Conservation (phyloP, 306 rosid species). For the Quercus engelmannii region DNA sequence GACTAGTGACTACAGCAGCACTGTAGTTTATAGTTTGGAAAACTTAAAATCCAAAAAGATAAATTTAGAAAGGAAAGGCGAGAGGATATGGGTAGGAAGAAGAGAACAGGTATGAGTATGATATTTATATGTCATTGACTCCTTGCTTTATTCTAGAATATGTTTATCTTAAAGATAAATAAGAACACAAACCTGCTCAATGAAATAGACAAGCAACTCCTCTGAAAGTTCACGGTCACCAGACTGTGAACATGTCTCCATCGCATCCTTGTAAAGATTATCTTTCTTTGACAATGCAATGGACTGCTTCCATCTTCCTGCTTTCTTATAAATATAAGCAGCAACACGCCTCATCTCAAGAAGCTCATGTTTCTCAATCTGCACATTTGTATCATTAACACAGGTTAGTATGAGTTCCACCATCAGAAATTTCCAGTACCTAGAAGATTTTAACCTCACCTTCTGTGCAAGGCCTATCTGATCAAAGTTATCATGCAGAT, state of each 20-base stretch:
- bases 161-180: not conserved
- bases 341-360: conserved; percentile 99
- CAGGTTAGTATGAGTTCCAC: not conserved
- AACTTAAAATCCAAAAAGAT: not conserved
- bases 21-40: not conserved
- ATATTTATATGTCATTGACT: not conserved
- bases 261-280: conserved; percentile 97
- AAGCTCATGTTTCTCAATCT: conserved; percentile 98
- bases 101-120: not conserved
- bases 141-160: not conserved
- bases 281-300: conserved; percentile 98
- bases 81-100: not conserved
- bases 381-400: conserved; percentile 16
- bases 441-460: conserved; percentile 26
- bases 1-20: not conserved
- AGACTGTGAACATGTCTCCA: conserved; percentile 99
- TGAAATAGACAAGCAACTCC: conserved; percentile 76
- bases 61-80: not conserved
- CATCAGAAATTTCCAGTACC: not conserved
- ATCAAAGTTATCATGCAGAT: conserved; percentile 94
- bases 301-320: conserved; percentile 99
- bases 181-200: not conserved
- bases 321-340: conserved; percentile 97
- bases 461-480: conserved; percentile 98
- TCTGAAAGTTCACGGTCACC: conserved; percentile 99